Conservation (phyloP, 2,329 filamentous ascomycete genomes). For the Fusarium oligoseptatum region DNA sequence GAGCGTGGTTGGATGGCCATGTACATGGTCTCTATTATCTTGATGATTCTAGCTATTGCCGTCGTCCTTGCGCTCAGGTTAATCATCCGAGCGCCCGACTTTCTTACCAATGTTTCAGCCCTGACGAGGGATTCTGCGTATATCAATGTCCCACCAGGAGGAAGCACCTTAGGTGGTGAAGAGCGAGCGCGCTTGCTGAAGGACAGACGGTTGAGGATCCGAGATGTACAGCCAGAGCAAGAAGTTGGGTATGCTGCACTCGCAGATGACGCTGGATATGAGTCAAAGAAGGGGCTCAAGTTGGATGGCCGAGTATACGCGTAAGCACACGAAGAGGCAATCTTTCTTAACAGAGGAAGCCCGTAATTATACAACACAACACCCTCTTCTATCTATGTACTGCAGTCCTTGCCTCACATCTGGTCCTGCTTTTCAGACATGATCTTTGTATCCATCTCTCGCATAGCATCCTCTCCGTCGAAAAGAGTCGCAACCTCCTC, state of each 20-base stretch:
- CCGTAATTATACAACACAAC: not conserved
- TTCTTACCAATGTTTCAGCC: not conserved
- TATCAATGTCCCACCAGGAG: not conserved
- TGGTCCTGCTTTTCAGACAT: not conserved
- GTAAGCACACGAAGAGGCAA: not conserved
- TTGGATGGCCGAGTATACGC: not conserved
- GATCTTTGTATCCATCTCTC: not conserved
- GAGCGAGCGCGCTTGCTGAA: not conserved
- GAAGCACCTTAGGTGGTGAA: not conserved
- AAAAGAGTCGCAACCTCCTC: slow-evolving; percentile 5
- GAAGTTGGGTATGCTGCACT: not conserved
- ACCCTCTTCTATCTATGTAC: not conserved
- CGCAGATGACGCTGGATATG: not conserved
- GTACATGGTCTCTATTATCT: not conserved
- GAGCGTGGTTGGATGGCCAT: not conserved
- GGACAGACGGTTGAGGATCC: not conserved
- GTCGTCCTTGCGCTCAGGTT: not conserved
- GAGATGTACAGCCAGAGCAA: not conserved
- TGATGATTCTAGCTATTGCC: not conserved
- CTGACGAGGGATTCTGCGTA: not conserved
- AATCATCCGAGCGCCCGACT: not conserved
- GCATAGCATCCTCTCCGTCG: not conserved
- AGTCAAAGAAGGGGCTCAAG: not conserved
- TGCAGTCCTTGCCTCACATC: not conserved
- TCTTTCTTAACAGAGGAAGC: not conserved